phyloP scores from a whole-genome alignment of 805 yeast genomes.

The Yamadazyma akitaensis region DNA sequence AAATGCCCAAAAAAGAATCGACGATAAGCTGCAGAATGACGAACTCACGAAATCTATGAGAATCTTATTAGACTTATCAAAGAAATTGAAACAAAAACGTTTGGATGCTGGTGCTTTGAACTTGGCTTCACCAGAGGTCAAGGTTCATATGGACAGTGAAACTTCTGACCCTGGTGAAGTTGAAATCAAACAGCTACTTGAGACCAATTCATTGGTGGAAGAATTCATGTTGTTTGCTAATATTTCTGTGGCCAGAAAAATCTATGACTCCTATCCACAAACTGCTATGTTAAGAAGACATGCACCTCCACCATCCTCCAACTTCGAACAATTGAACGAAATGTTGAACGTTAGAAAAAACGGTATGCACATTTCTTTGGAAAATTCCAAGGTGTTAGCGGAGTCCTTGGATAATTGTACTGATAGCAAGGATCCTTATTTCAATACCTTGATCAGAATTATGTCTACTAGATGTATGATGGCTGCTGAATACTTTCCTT shows the following conservation, averaged over 20 bases:
- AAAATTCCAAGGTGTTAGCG: conserved; percentile 86
- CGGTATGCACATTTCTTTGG: conserved; percentile 69
- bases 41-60: conserved; percentile 90
- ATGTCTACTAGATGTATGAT: conserved; percentile 99
- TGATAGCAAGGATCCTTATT: conserved; percentile 81
- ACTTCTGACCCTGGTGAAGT: conserved; percentile 96
- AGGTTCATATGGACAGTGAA: conserved; percentile 95
- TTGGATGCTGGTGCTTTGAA: conserved; percentile 94
- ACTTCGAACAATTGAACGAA: conserved; percentile 85
- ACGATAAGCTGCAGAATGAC: conserved; percentile 71
- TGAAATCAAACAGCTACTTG: conserved; percentile 81
- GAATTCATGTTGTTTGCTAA: conserved; percentile 98
- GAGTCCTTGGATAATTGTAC: conserved; percentile 87
- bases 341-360: conserved; percentile 77
- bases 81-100: conserved; percentile 78
- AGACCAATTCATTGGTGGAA: conserved; percentile 93
- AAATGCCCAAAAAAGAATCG: conserved; percentile 87
- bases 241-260: conserved; percentile 90
- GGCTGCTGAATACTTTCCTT: conserved; percentile 96
- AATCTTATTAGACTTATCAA: conserved; percentile 71
- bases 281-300: conserved; percentile 98
- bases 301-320: conserved; percentile 94
- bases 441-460: conserved; percentile 89
- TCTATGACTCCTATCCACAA: conserved; percentile 91
- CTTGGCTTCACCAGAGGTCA: conserved; percentile 96